Base-by-base conservation (phyloP, 129 eudicot genomes). In the Tagetes patula region DNA sequence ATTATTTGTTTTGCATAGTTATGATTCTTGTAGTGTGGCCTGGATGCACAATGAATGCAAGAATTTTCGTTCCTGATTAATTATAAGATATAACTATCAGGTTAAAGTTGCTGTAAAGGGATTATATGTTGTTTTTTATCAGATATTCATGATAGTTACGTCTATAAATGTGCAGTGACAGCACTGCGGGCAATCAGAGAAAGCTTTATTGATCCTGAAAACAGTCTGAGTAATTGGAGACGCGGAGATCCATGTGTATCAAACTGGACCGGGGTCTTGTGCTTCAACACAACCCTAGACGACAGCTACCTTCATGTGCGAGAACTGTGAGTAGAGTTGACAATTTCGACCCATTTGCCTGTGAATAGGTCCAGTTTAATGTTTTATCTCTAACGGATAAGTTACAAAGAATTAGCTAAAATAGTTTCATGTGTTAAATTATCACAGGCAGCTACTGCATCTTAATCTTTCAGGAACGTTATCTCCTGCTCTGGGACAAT, bases 181-280 rank as follows among this genome's bases (percentile, higher is more conserved):
- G 96, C 98, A 84, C 83, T 92, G 76, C 81, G 70, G 75, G 78
- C 80, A 67, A 85, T 89, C 68, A 84, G 55, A 83, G 72, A 41
- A 5, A 82, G 84, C 71, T 83, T 92, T 70, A 62, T 30, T 60
- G 96, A 92, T 78, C 87, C 88, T 52, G 70, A 72, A 49, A 43
- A 82, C 56, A 80, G 79, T 65, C 94, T 92, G 62, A 50, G 65
- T 33, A 69, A 73, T 41, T 89, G 96, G 98, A 67, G 42, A 3
- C 82, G 67, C 39, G 95, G 96, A 78, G 96, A 92, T 75, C 98
- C 98, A 41, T 92, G 96, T 54, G 75, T 67, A 40, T 85, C 96
- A 7, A 92, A 92, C 54, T 92, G 98, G 98, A 87, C 88, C 0
- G 95, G 95, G 67, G 87, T 89, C 72, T 67, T 87, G 65, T 92